Conservation (phyloP, 306 rosid genomes). For the Astragalus membranaceus region DNA sequence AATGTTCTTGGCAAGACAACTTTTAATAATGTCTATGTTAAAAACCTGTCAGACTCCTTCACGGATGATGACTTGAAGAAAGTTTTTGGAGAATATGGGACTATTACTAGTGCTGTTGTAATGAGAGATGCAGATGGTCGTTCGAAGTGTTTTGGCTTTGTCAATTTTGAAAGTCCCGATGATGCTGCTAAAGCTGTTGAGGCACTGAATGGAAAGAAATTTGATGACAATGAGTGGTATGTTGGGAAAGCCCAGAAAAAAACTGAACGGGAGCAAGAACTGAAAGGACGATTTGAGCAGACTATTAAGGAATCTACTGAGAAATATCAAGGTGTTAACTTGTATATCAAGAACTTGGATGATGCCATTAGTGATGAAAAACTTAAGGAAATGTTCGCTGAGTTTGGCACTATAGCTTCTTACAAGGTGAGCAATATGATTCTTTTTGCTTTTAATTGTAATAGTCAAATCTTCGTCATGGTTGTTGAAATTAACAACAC, state of each 20-base stretch:
- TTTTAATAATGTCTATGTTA: constrained; percentile 59
- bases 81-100: constrained; percentile 33
- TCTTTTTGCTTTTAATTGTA: background rate
- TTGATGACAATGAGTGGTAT: constrained; percentile 67
- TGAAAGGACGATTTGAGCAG: constrained; percentile 61
- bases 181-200: constrained; percentile 69
- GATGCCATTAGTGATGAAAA: constrained; percentile 61
- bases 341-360: constrained; percentile 72
- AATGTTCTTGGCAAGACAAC: constrained; percentile 32
- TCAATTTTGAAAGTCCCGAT: constrained; percentile 55
- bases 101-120: constrained; percentile 44
- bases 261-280: constrained; percentile 55
- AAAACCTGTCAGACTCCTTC: constrained; percentile 46
- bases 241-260: constrained; percentile 71
- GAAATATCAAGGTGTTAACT: constrained; percentile 52
- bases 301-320: constrained; percentile 50
- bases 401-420: constrained; percentile 51
- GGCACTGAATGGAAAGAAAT: constrained; percentile 45
- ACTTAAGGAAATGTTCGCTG: constrained; percentile 45
- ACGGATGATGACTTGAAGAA: constrained; percentile 50
- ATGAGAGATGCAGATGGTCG: constrained; percentile 66
- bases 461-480: background rate
- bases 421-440: constrained; percentile 41
- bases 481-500: background rate
- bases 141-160: constrained; percentile 72